Conservation (phyloP, 2,329 filamentous ascomycete genomes). For the Cladophialophora exuberans region DNA sequence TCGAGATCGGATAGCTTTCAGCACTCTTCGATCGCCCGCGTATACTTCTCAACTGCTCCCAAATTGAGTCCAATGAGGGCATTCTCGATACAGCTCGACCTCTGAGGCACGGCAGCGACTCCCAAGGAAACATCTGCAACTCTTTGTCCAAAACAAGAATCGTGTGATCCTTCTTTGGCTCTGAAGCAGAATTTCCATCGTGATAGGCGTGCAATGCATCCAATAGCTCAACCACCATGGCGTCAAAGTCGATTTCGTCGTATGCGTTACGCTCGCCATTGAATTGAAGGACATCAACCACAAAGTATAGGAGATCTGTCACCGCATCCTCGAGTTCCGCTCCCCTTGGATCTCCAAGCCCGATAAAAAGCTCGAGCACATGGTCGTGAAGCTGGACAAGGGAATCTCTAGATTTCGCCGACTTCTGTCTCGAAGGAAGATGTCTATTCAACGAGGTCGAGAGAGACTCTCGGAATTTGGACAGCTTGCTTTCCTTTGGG, state of each 20-base stretch:
- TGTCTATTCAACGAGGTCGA: conserved; percentile 79
- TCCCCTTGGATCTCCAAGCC: conserved; percentile 72
- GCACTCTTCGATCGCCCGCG: conserved; percentile 29
- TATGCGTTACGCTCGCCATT: conserved; percentile 95
- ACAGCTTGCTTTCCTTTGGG: conserved; percentile 65
- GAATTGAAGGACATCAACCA: conserved; percentile 95
- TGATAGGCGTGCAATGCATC: conserved; percentile 85
- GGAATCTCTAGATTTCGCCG: conserved; percentile 56
- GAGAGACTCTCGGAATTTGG: conserved; percentile 77
- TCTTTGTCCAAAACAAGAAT: conserved; percentile 90
- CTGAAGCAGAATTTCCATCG: conserved; percentile 44
- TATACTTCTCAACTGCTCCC: conserved; percentile 64
- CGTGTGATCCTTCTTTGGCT: conserved; percentile 61
- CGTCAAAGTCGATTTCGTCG: conserved; percentile 95
- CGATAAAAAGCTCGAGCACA: conserved; percentile 86
- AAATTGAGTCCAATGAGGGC: conserved; percentile 80
- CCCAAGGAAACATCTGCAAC: conserved; percentile 92
- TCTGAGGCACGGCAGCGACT: conserved; percentile 85
- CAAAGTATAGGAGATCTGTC: conserved; percentile 93
- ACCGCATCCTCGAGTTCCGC: conserved; percentile 85
- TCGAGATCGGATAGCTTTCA: conserved; percentile 18
- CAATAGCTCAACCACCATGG: conserved; percentile 83
- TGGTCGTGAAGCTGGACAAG: conserved; percentile 62
- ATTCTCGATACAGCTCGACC: conserved; percentile 80
- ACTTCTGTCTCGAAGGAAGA: conserved; percentile 74